Evolutionary conservation across 2,329 filamentous ascomycete genomes (phyloP), one percentile per base, ranked within the genome.

Genomic region (Fusarium pseudoanthophilum): DNA sequence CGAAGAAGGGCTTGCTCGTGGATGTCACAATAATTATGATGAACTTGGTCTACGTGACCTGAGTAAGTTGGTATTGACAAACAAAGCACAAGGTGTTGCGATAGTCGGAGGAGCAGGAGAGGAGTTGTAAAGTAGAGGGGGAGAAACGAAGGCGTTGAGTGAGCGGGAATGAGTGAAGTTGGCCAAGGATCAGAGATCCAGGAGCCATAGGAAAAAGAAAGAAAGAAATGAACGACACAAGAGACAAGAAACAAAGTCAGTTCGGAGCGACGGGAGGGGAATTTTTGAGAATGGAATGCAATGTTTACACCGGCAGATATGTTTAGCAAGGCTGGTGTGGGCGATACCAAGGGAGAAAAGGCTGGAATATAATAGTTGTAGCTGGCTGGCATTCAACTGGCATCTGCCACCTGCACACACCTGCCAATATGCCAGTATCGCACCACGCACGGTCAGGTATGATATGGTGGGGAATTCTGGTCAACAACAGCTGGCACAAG

Each of bases 231-330:
- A 64, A 71, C 49, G 59, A 72, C 48, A 34, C 48, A 59, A 39
- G 65, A 70, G 71, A 71, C 68, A 70, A 68, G 61, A 60, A 48
- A 42, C 63, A 73, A 69, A 71, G 71, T 62, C 60, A 68, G 69
- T 56, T 46, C 56, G 62, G 68, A 48, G 65, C 37, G 57, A 60
- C 57, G 40, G 52, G 53, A 60, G 57, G 49, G 42, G 46, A 46
- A 34, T 57, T 64, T 55, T 64, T 45, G 61, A 64, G 49, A 48
- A 56, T 69, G 78, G 77, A 80, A 80, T 80, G 78, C 74, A 79
- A 79, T 80, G 71, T 78, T 78, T 77, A 77, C 74, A 67, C 68
- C 58, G 71, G 69, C 55, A 61, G 75, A 72, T 59, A 68, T 72
- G 68, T 74, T 76, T 71, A 56, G 71, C 51, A 74, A 73, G 75